These are phyloP conservation scores for Boletus insuetus DNA, from an alignment of 768 basidiomycete species.

Conservation along the genomic window DNA sequence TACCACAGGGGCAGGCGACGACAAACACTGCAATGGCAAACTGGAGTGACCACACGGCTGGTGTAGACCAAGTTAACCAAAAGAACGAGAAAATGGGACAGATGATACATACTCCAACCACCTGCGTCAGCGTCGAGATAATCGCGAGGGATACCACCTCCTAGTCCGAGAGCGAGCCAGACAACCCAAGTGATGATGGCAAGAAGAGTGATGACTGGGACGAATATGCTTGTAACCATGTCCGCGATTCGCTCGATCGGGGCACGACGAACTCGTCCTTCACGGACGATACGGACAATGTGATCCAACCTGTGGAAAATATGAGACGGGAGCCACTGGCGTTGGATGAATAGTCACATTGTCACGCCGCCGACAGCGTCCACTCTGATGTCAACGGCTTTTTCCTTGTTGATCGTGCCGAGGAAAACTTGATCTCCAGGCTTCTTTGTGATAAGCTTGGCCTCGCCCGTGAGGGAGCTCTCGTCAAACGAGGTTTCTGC, in stretches of 20 bases:
- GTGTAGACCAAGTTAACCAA: background rate
- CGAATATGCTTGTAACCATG: conserved; percentile 71
- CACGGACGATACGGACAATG: conserved; percentile 72
- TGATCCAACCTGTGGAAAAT: conserved; percentile 56
- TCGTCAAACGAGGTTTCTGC: conserved; percentile 64
- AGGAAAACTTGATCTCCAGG: conserved; percentile 66
- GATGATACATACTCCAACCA: conserved; percentile 55
- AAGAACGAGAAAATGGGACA: background rate
- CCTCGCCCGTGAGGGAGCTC: conserved; percentile 83
- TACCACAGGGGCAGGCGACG: conserved; percentile 84
- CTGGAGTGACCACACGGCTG: conserved; percentile 73
- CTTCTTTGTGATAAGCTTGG: conserved; percentile 55
- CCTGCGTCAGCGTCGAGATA: conserved; percentile 55
- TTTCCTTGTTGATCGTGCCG: conserved; percentile 72
- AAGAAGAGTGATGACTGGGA: conserved; percentile 74
- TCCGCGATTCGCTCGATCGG: conserved; percentile 83
- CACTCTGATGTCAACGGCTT: conserved; percentile 58
- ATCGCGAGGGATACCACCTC: conserved; percentile 51
- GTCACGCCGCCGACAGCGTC: conserved; percentile 63
- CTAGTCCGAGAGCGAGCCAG: conserved; percentile 66
- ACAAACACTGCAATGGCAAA: conserved; percentile 84
- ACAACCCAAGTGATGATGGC: conserved; percentile 68
- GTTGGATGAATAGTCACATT: conserved; percentile 44
- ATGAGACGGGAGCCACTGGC: background rate
- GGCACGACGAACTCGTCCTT: conserved; percentile 69